Base-by-base conservation (phyloP, 2,329 filamentous ascomycete genomes). In the Raffaelea ambrosiae region DNA sequence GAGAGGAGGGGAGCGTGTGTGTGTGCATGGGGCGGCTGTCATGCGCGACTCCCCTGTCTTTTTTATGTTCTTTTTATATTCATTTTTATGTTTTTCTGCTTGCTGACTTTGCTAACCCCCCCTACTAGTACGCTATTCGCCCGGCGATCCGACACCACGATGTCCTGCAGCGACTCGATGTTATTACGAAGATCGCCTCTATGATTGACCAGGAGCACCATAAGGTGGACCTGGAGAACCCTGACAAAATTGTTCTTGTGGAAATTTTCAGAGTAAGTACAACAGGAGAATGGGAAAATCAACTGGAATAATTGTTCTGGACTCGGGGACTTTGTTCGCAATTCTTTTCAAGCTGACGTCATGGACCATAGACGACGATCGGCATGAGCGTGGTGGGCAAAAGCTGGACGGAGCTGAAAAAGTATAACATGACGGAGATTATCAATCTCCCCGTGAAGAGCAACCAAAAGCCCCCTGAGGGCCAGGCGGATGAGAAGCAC, bases 41-140 rank as follows among this genome's bases (percentile, higher is more conserved):
- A n/a, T n/a, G n/a, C n/a, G n/a, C n/a, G n/a, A n/a, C n/a, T n/a
- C n/a, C n/a, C n/a, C n/a, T n/a, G n/a, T n/a, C n/a, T n/a, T n/a
- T n/a, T 26, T 23, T 39, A 38, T 10, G 14, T 11, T 8, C n/a
- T 29, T 38, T 40, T 5, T 35, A 21, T 8, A 26, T 2, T 26
- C 21, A n/a, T 14, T 3, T 16, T 42, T 38, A 38, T 44, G 7
- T 20, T 23, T 10, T 40, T 40, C n/a, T 3, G 13, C 38, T 19
- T 11, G n/a, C 38, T 40, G 13, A 40, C 38, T 11, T n/a, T 22
- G n/a, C n/a, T n/a, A n/a, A n/a, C n/a, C n/a, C n/a, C n/a, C n/a
- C n/a, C n/a, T n/a, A n/a, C 23, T 52, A 91, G 86, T 93, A 88
- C 65, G 87, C 86, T n/a, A 90, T 94, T 55, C 80, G 87, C 40